A percentile compares a stretch with the other conserved stretches of the same genome.
Conservation (phyloP, 768 basidiomycete genomes). For the Dentipellis fragilis region DNA sequence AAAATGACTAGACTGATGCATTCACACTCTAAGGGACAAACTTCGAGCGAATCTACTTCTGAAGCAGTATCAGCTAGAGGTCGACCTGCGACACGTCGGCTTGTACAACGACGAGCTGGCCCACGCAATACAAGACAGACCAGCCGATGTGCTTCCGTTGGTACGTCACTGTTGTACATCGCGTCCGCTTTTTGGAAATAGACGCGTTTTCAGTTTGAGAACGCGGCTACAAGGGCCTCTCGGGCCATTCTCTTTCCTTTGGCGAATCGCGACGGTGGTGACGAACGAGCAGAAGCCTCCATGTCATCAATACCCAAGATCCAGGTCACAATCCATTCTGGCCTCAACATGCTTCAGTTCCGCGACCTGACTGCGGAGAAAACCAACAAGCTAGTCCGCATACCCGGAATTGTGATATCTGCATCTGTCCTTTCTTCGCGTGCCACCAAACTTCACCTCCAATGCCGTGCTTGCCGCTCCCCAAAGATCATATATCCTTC, state of each 20-base stretch:
- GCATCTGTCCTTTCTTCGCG: slow-evolving; percentile 90
- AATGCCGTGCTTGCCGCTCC: slow-evolving; percentile 84
- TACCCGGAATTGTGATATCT: slow-evolving; percentile 97
- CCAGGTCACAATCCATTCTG: slow-evolving; percentile 84
- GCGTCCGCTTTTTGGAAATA: neutral
- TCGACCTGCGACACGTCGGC: slow-evolving; percentile 37
- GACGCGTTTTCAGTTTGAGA: slow-evolving; percentile 62
- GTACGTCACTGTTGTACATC: slow-evolving; percentile 32
- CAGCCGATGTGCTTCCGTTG: slow-evolving; percentile 80
- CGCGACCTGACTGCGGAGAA: slow-evolving; percentile 89
- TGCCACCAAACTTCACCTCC: slow-evolving; percentile 84
- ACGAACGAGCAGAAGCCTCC: slow-evolving; percentile 35
- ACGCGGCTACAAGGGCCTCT: slow-evolving; percentile 78
- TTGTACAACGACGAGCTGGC: slow-evolving; percentile 93
- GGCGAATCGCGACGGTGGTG: slow-evolving; percentile 30
- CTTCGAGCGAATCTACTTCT: slow-evolving; percentile 81
- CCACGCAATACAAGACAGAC: slow-evolving; percentile 80
- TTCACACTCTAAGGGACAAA: slow-evolving; percentile 52
- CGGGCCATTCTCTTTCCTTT: slow-evolving; percentile 77
- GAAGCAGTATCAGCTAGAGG: slow-evolving; percentile 64
- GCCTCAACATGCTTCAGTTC: slow-evolving; percentile 88
- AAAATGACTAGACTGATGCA: neutral
- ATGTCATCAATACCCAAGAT: slow-evolving; percentile 52
- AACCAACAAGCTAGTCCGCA: slow-evolving; percentile 91
- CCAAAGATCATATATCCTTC: slow-evolving; percentile 70